These are phyloP conservation scores for Hyaloscypha finlandica DNA, from an alignment of 495 filamentous ascomycete species.

Conservation along the genomic window DNA sequence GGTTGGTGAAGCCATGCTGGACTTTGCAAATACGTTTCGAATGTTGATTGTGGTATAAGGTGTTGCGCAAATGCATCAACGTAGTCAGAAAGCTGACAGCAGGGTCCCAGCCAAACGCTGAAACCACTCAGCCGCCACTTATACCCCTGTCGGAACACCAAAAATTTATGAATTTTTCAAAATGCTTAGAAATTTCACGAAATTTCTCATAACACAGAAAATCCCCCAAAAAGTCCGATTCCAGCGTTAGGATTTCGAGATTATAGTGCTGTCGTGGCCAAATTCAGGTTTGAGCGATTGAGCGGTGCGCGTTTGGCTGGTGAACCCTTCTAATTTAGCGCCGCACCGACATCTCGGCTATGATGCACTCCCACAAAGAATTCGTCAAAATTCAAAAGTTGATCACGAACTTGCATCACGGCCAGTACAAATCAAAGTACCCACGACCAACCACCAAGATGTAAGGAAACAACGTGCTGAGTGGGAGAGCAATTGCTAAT, in stretches of 20 bases:
- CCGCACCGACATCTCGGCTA: neutral
- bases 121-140: too few relatives aligned
- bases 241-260: too few relatives aligned
- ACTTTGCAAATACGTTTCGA: neutral
- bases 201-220: neutral
- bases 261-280: too few relatives aligned
- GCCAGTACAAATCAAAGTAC: constrained; percentile 7
- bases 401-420: constrained; percentile 20
- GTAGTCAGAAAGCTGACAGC: too few relatives aligned
- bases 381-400: constrained; percentile 6
- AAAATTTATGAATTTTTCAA: too few relatives aligned
- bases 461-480: constrained; percentile 24
- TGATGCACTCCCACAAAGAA: neutral
- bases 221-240: neutral
- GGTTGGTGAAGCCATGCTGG: constrained; percentile 45
- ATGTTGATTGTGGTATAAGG: neutral
- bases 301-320: neutral
- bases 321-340: neutral
- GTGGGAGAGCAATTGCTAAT: constrained; percentile 6
- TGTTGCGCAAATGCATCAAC: neutral
- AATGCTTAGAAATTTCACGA: too few relatives aligned
- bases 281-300: too few relatives aligned
- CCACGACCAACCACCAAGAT: constrained; percentile 54
- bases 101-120: too few relatives aligned
- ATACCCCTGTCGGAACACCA: too few relatives aligned